Evolutionary conservation across 2,329 filamentous ascomycete species (phyloP).

Genomic region (Raffaelea ambrosiae): DNA sequence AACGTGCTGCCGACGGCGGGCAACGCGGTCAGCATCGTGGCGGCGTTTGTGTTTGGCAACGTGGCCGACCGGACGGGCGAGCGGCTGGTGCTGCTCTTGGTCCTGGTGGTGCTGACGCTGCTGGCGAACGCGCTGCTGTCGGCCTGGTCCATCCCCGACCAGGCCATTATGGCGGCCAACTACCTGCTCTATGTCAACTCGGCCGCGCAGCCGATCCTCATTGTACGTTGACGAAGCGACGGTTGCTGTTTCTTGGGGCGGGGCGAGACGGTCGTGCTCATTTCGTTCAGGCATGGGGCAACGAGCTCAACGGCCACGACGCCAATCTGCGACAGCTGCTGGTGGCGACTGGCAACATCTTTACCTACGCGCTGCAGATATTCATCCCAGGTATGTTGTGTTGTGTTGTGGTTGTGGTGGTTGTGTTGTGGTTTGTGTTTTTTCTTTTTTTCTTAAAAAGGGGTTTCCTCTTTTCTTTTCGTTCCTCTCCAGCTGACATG

Average conservation of each 20-base stretch:
- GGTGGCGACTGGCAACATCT: conserved; percentile 13
- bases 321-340: conserved; percentile 14
- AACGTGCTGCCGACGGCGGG: conserved; percentile 40
- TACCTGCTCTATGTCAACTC: conserved; percentile 15
- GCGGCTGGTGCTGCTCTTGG: conserved; percentile 10
- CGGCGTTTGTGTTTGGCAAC: conserved; percentile 27
- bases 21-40: conserved; percentile 35
- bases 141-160: conserved; percentile 14
- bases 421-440: too few relatives aligned
- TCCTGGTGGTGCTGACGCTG: conserved; percentile 10
- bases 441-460: too few relatives aligned
- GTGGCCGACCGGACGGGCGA: conserved; percentile 14
- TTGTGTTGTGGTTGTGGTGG: too few relatives aligned
- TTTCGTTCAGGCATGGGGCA: conserved; percentile 9
- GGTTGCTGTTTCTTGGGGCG: too few relatives aligned
- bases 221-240: conserved; percentile 14
- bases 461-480: too few relatives aligned
- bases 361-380: conserved; percentile 11
- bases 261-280: too few relatives aligned
- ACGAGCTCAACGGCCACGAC: conserved; percentile 12
- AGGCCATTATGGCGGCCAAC: conserved; percentile 13
- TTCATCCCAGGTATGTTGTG: conserved; percentile 11
- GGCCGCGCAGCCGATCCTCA: conserved; percentile 16
- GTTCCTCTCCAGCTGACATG: neutral
- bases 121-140: conserved; percentile 15